Evolutionary conservation across 208 protist species (phyloP).

Genomic region (Acanthamoeba sp.): DNA sequence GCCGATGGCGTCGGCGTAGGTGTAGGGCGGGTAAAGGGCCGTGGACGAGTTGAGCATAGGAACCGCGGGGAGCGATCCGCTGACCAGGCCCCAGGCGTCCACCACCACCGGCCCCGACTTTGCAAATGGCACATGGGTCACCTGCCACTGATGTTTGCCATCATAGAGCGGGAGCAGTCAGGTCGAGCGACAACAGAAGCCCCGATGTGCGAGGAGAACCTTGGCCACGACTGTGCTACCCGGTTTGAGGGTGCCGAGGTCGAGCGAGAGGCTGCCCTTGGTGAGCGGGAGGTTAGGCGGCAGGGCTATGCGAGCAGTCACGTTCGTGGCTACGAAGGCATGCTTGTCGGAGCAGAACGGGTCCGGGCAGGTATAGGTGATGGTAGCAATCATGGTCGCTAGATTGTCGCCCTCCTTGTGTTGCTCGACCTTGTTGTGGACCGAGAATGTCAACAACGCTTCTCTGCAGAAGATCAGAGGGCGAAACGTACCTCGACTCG

Average conservation of each 20-base stretch:
- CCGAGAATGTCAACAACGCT: no score
- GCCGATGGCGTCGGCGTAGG: not conserved
- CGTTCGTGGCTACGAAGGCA: not conserved
- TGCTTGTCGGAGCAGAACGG: not conserved
- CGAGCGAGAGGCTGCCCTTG: not conserved
- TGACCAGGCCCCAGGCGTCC: not conserved
- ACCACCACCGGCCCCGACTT: not conserved
- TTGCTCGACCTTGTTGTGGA: not conserved
- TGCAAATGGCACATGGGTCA: not conserved
- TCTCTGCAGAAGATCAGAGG: not conserved
- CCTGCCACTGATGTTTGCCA: not conserved
- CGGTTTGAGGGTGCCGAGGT: not conserved
- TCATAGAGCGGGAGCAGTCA: no score
- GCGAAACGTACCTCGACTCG: not conserved
- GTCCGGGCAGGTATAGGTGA: conserved; percentile 8
- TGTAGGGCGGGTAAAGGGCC: not conserved
- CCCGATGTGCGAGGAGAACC: not conserved
- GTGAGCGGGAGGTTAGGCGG: not conserved
- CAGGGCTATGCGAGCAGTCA: not conserved
- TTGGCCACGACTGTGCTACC: not conserved
- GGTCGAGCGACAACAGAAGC: no score
- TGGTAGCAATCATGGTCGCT: not conserved
- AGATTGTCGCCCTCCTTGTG: not conserved
- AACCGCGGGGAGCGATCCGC: not conserved
- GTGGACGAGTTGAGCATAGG: conserved; percentile 37